A percentile compares a stretch with the other conserved stretches of the same genome.
These are phyloP conservation scores for Cenchrus purpureus DNA, from an alignment of 176 grass and related monocot genomes.

Conservation along the genomic window DNA sequence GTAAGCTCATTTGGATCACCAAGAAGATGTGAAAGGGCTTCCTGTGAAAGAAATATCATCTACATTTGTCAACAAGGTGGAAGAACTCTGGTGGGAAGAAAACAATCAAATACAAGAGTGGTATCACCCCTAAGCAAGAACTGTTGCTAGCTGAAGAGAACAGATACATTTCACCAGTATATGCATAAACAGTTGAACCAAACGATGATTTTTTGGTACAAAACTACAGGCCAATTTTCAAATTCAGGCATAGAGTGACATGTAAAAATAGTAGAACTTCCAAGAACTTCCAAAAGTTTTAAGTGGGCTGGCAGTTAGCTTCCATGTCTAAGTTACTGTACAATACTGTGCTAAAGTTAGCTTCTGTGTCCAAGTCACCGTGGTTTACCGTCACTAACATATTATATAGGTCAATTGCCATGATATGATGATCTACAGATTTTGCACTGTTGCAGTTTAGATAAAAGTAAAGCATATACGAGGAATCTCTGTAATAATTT, in stretches of 20 bases:
- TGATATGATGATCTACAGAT: neutral
- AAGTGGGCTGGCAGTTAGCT: slow-evolving; percentile 11
- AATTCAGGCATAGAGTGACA: slow-evolving; percentile 5
- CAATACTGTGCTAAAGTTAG: slow-evolving; percentile 15
- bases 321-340: neutral
- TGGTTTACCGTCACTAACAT: slow-evolving; percentile 16
- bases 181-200: slow-evolving; percentile 5
- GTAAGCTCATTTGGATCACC: slow-evolving; percentile 97
- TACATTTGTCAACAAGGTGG: slow-evolving; percentile 16
- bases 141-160: slow-evolving; percentile 29
- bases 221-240: neutral
- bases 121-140: slow-evolving; percentile 11
- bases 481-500: slow-evolving; percentile 12
- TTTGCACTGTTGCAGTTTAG: slow-evolving; percentile 5
- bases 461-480: slow-evolving; percentile 2
- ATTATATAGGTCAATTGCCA: neutral
- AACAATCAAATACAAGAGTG: neutral
- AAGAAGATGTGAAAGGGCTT: slow-evolving; percentile 92
- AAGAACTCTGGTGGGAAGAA: neutral
- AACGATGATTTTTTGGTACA: slow-evolving; percentile 18
- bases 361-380: neutral
- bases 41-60: slow-evolving; percentile 60
- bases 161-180: slow-evolving; percentile 21
- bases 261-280: slow-evolving; percentile 15
- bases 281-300: slow-evolving; percentile 14